Conservation (phyloP, 805 yeast species). For the Scheffersomyces spartinae region DNA sequence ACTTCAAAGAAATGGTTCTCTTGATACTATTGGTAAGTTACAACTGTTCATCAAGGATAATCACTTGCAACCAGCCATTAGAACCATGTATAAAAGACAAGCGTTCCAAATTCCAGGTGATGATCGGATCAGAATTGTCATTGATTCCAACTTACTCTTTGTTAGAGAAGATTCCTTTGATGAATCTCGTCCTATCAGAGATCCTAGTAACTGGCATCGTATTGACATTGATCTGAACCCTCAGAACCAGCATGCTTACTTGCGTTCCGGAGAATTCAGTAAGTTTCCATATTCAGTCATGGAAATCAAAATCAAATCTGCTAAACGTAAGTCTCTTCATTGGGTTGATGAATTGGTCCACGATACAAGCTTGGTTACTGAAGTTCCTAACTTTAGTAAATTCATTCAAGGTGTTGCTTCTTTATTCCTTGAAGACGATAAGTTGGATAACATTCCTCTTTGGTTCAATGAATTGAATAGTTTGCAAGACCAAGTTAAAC, state of each 20-base stretch:
- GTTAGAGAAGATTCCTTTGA: conserved; percentile 89
- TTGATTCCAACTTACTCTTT: conserved; percentile 79
- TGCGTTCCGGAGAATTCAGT: conserved; percentile 77
- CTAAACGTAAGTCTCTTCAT: conserved; percentile 26
- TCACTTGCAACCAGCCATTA: conserved; percentile 71
- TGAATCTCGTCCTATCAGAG: conserved; percentile 74
- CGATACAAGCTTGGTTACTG: conserved; percentile 78
- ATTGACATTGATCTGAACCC: conserved; percentile 75
- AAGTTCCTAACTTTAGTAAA: conserved; percentile 87
- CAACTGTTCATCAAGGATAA: conserved; percentile 52
- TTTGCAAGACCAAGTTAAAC: conserved; percentile 5
- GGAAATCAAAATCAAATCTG: conserved; percentile 62
- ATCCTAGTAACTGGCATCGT: conserved; percentile 86
- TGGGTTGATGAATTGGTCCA: conserved; percentile 88
- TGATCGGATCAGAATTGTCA: conserved; percentile 78
- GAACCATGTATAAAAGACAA: conserved; percentile 81
- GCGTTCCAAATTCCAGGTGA: conserved; percentile 99
- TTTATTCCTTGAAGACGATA: conserved; percentile 81
- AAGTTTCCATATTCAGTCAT: conserved; percentile 80
- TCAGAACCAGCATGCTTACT: conserved; percentile 53
- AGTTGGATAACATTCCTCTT: conserved; percentile 80
- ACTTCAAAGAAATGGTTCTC: no score
- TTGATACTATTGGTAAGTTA: conserved; percentile 41
- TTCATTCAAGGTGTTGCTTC: conserved; percentile 89
- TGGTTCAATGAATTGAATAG: conserved; percentile 85